Conservation (phyloP, 768 basidiomycete genomes). For the Scleroderma bovista region DNA sequence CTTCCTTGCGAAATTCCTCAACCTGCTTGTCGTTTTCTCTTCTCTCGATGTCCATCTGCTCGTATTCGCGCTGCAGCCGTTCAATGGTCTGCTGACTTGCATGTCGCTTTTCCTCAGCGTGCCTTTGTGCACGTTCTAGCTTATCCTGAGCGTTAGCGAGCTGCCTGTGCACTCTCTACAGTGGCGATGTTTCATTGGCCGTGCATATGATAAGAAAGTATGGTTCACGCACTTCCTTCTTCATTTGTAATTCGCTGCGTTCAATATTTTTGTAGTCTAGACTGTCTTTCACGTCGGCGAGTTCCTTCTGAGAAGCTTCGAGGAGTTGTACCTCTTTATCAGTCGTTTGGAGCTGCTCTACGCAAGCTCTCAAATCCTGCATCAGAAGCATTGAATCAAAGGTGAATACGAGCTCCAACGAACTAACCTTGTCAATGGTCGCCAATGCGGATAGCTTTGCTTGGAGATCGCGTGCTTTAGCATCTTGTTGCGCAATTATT, state of each 20-base stretch:
- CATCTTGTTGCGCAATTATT: conserved; percentile 56
- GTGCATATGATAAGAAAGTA: not conserved
- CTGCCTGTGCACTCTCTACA: conserved; percentile 76
- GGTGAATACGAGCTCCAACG: conserved; percentile 2
- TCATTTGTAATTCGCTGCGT: conserved; percentile 58
- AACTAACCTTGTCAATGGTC: conserved; percentile 66
- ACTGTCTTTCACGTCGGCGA: conserved; percentile 62
- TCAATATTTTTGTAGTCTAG: conserved; percentile 73
- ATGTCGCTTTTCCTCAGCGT: conserved; percentile 73
- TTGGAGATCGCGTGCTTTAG: conserved; percentile 73
- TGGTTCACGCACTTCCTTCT: conserved; percentile 51
- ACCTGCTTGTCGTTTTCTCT: conserved; percentile 74
- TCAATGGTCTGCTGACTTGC: conserved; percentile 73
- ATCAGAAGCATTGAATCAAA: not conserved
- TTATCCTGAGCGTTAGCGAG: conserved; percentile 78
- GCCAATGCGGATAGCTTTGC: conserved; percentile 65
- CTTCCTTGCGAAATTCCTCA: conserved; percentile 69
- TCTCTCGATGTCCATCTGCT: conserved; percentile 70
- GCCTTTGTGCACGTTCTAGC: conserved; percentile 70
- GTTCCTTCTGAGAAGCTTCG: conserved; percentile 60
- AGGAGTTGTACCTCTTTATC: conserved; percentile 61
- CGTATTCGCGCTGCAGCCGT: conserved; percentile 71
- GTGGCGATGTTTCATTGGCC: conserved; percentile 1
- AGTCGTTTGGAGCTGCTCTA: conserved; percentile 72
- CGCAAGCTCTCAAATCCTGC: conserved; percentile 65